Evolutionary conservation across 2,329 filamentous ascomycete genomes (phyloP), one percentile per base, ranked within the genome.

Genomic region (Xylariaceae sp.): DNA sequence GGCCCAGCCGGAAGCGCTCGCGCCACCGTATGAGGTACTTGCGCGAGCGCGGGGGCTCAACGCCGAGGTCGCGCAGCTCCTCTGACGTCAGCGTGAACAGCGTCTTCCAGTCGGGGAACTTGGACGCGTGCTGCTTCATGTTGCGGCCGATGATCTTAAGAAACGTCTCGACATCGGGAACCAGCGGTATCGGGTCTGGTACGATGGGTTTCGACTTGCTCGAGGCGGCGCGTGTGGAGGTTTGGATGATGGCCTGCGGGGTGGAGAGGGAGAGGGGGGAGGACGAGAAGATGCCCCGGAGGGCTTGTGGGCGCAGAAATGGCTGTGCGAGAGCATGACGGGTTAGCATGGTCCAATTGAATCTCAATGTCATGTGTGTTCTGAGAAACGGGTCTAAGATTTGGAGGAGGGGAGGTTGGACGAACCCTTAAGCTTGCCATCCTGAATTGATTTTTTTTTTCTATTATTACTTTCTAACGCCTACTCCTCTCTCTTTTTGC

Each of bases 71-170:
- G 65, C 87, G 86, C 65, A 99, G 81, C 75, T 97, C 87, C 50
- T 80, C 74, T 15, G 90, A 91, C 18, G 85, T 87, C 64, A 94
- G 80, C 51, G 87, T 87, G 81, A 97, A 97, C 51, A 99, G 85
- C 4, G 90, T 84, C 56, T 94, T 88, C 94, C 94, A 97, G 9
- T 88, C 88, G 2, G 89, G 86, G 68, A 99, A 90, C 75, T 97
- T 97, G 75, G 84, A 80, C 53, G 88, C 84, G 78, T 97, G 90
- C 71, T 88, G 85, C 70, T 83, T 86, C 68, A 97, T 85, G 68
- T 87, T 87, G 64, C 94, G 92, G 67, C 94, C 94, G 75, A 97
- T 97, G 61, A 97, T 81, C 42, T 84, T 90, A 63, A 97, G 87
- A 75, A 99, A 96, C 13, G 92, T 94, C 67, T 82, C 73, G 47